Conservation (phyloP, 495 filamentous ascomycete species). For the Hypoxylon crocopeplum region DNA sequence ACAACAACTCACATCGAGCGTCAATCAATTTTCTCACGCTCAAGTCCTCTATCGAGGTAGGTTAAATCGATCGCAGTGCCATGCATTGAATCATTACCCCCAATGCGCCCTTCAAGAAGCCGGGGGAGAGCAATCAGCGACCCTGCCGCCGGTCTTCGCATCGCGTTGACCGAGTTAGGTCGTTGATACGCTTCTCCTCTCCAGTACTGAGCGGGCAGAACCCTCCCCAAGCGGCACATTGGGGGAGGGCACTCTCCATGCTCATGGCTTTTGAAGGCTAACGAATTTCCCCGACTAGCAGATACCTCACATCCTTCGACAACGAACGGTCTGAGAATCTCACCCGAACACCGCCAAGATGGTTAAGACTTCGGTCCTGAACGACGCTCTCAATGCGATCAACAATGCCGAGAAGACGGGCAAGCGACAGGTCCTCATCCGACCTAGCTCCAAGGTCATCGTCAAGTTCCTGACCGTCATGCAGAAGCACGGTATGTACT, state of each 20-base stretch:
- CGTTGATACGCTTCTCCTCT: conserved; percentile 76
- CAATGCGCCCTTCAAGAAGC: conserved; percentile 54
- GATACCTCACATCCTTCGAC: conserved; percentile 75
- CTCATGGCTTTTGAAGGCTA: conserved; percentile 87
- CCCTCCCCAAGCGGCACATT: conserved; percentile 64
- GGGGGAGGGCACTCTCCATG: conserved; percentile 90
- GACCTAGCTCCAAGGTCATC: conserved; percentile 97
- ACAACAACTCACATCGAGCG: conserved; percentile 16
- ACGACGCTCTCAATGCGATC: conserved; percentile 99
- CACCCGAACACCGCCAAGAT: conserved; percentile 71
- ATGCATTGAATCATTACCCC: conserved; percentile 43
- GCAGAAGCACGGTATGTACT: conserved; percentile 94
- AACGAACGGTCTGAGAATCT: conserved; percentile 81
- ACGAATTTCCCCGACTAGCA: conserved; percentile 56
- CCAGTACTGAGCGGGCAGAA: conserved; percentile 89
- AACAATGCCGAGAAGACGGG: conserved; percentile 99
- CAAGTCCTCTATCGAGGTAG: conserved; percentile 48
- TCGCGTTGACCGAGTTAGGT: conserved; percentile 28
- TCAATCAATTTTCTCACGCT: conserved; percentile 23
- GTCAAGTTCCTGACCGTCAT: conserved; percentile 98
- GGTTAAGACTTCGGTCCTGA: conserved; percentile 98
- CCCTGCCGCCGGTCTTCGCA: conserved; percentile 29
- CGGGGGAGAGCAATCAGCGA: conserved; percentile 57
- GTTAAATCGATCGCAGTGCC: conserved; percentile 35
- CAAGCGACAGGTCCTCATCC: conserved; percentile 97